phyloP scores from a whole-genome alignment of 257 asterid genomes.

The Solanum gracilifrons region DNA sequence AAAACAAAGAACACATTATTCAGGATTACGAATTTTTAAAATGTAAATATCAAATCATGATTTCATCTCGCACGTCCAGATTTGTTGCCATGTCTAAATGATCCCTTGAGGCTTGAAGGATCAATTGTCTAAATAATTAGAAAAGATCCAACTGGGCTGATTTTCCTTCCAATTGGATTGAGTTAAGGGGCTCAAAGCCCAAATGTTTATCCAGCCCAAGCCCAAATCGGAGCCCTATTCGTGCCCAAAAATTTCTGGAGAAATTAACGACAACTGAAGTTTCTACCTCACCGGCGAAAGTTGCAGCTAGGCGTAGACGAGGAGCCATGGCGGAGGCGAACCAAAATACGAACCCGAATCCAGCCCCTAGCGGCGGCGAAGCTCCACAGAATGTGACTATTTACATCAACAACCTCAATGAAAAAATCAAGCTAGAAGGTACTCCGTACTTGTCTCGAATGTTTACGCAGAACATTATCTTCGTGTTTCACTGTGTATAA shows the following conservation, averaged over 20 bases:
- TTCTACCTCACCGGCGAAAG: background rate
- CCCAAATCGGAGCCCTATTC: background rate
- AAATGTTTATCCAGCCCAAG: background rate
- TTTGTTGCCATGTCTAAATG: background rate
- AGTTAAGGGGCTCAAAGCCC: background rate
- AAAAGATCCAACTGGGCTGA: background rate
- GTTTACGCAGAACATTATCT: background rate
- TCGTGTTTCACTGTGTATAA: background rate
- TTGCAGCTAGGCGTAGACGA: background rate
- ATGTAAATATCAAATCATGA: background rate
- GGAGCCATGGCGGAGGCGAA: slow-evolving; percentile 67
- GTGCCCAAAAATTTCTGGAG: background rate
- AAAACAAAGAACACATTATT: no score
- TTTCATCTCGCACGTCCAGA: background rate
- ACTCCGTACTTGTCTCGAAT: background rate
- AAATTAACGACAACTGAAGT: background rate
- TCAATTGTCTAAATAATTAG: background rate
- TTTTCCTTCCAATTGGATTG: background rate
- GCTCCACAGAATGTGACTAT: slow-evolving; percentile 64
- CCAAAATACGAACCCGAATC: slow-evolving; percentile 6
- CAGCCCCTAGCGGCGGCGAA: slow-evolving; percentile 25
- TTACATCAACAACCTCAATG: slow-evolving; percentile 89
- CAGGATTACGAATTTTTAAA: no score
- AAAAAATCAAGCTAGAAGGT: slow-evolving; percentile 93
- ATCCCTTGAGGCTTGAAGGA: background rate